phyloP scores from a whole-genome alignment of 345 rosid genomes.

The Xanthoceras sorbifolium region DNA sequence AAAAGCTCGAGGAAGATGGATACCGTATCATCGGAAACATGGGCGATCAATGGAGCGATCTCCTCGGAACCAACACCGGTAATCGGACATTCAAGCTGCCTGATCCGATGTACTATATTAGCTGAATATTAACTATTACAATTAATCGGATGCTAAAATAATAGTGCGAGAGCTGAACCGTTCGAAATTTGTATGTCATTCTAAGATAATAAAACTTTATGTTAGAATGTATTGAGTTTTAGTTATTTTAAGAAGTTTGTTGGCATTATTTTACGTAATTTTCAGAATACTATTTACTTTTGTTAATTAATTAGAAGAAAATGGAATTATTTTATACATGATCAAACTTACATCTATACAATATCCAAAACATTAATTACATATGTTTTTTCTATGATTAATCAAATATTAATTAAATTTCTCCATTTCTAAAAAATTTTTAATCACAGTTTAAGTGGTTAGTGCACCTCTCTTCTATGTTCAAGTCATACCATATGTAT shows the following conservation, averaged over 20 bases:
- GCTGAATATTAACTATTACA: conserved; percentile 10
- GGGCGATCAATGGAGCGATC: conserved; percentile 55
- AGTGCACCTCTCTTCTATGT: too few species aligned
- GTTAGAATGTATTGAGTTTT: background rate
- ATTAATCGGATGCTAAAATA: background rate
- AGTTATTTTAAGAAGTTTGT: background rate
- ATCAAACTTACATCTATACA: too few species aligned
- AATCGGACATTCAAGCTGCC: conserved; percentile 51
- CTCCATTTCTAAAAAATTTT: too few species aligned
- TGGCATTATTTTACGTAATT: background rate
- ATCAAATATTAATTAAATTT: too few species aligned
- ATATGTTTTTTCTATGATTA: too few species aligned
- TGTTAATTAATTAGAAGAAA: too few species aligned
- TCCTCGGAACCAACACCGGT: conserved; percentile 32
- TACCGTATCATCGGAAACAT: conserved; percentile 46
- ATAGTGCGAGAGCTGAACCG: background rate
- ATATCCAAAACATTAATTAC: too few species aligned
- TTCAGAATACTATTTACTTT: too few species aligned
- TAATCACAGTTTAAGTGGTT: too few species aligned
- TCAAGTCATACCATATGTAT: too few species aligned
- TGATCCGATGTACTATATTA: conserved; percentile 45
- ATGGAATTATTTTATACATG: too few species aligned
- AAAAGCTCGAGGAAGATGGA: conserved; percentile 34
- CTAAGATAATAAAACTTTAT: background rate
- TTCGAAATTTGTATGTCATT: background rate